Conservation (phyloP, 306 rosid genomes). For the Vigna hirtella region DNA sequence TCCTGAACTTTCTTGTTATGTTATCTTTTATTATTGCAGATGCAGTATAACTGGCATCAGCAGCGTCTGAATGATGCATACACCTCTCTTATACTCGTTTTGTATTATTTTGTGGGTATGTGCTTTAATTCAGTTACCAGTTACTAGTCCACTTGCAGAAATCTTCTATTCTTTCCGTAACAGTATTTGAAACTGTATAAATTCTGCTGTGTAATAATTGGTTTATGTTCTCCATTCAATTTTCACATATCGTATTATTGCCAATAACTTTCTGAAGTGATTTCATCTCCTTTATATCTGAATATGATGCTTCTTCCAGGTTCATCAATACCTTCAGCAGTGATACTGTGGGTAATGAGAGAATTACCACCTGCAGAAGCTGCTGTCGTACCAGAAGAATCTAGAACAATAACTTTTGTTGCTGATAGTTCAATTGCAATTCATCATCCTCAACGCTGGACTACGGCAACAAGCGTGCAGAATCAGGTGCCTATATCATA, state of each 20-base stretch:
- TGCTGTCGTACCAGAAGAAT: constrained; percentile 59
- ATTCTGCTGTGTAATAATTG: constrained; percentile 4
- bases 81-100: constrained; percentile 66
- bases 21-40: constrained; percentile 62
- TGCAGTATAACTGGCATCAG: constrained; percentile 66
- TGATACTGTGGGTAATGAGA: constrained; percentile 85
- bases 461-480: constrained; percentile 62
- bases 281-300: constrained; percentile 33
- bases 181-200: constrained; percentile 10
- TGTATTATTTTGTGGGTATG: constrained; percentile 86
- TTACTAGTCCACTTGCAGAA: constrained; percentile 34
- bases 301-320: constrained; percentile 61
- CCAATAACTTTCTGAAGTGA: constrained; percentile 34
- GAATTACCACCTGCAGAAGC: constrained; percentile 71
- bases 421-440: constrained; percentile 54
- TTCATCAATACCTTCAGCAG: constrained; percentile 82
- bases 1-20: constrained; percentile 43
- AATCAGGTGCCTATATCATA: constrained; percentile 65
- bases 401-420: constrained; percentile 68
- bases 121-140: constrained; percentile 31
- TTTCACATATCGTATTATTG: not conserved
- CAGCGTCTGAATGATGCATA: constrained; percentile 53
- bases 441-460: constrained; percentile 76
- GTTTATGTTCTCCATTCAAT: constrained; percentile 23
- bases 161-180: constrained; percentile 24